Evolutionary conservation across 371 early-diverging fungal species (phyloP).

Genomic region (Mucor indicus): DNA sequence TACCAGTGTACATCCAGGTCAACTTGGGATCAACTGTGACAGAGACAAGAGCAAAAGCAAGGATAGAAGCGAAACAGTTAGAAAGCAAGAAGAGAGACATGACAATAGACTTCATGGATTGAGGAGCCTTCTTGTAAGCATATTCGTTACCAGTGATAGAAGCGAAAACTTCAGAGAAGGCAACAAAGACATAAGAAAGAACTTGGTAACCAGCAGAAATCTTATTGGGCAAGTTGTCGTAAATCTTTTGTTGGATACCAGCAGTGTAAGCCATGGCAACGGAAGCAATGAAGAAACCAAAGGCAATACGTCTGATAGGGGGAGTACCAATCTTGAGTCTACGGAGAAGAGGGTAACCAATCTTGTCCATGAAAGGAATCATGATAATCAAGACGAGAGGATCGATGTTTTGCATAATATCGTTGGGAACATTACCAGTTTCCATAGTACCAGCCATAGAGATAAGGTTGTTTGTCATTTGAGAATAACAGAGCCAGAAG

Average conservation of each 20-base stretch:
- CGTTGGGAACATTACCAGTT: constrained; percentile 61
- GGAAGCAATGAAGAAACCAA: constrained; percentile 66
- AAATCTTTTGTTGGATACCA: constrained; percentile 66
- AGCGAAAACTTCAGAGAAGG: constrained; percentile 70
- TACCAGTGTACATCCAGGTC: constrained; percentile 61
- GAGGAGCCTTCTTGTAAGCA: constrained; percentile 75
- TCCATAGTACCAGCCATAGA: constrained; percentile 71
- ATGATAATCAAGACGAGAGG: constrained; percentile 65
- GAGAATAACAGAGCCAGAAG: constrained; percentile 77
- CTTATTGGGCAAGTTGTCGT: constrained; percentile 29
- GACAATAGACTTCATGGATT: constrained; percentile 73
- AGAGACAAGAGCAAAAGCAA: constrained; percentile 65
- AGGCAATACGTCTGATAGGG: constrained; percentile 68
- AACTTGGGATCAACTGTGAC: constrained; percentile 68
- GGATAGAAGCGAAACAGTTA: constrained; percentile 63
- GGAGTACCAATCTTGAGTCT: constrained; percentile 60
- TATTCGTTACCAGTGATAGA: constrained; percentile 78
- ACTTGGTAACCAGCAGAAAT: constrained; percentile 67
- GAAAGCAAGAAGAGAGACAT: constrained; percentile 72
- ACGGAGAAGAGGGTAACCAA: constrained; percentile 67
- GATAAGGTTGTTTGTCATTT: constrained; percentile 75
- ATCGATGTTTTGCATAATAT: constrained; percentile 64
- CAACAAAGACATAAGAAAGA: constrained; percentile 65
- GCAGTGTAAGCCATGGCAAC: constrained; percentile 70
- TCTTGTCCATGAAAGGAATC: constrained; percentile 69